These are phyloP conservation scores for Cladosporium sp. DNA, from an alignment of 2,329 filamentous ascomycete species.

Conservation along the genomic window DNA sequence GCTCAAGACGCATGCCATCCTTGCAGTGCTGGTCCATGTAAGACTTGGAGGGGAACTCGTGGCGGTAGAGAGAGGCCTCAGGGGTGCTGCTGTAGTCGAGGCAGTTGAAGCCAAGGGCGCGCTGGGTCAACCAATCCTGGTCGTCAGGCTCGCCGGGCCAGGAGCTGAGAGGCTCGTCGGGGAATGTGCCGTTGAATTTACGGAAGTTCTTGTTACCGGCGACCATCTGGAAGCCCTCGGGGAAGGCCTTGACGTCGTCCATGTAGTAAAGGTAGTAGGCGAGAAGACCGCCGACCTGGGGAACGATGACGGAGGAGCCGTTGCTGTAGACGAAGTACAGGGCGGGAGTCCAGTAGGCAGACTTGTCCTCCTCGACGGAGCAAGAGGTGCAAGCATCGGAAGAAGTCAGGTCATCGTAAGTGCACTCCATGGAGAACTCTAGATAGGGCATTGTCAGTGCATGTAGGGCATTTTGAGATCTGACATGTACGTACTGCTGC, in stretches of 20 bases:
- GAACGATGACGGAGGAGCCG: slow-evolving; percentile 62
- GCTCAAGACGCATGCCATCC: slow-evolving; percentile 75
- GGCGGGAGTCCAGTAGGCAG: slow-evolving; percentile 76
- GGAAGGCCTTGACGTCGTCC: slow-evolving; percentile 65
- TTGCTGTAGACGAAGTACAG: slow-evolving; percentile 72
- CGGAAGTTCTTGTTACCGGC: slow-evolving; percentile 66
- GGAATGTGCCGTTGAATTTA: slow-evolving; percentile 65
- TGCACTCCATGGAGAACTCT: slow-evolving; percentile 62
- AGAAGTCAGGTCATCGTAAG: slow-evolving; percentile 51
- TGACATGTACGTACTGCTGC: slow-evolving; percentile 57
- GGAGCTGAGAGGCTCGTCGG: slow-evolving; percentile 61
- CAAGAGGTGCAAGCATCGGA: slow-evolving; percentile 74
- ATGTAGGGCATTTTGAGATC: background rate
- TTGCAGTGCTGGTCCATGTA: slow-evolving; percentile 76
- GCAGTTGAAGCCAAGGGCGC: slow-evolving; percentile 92
- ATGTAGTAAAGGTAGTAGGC: slow-evolving; percentile 84
- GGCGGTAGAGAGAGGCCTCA: slow-evolving; percentile 74
- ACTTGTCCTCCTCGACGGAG: slow-evolving; percentile 72
- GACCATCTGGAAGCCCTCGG: slow-evolving; percentile 73
- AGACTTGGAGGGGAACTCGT: slow-evolving; percentile 72
- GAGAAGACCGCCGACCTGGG: slow-evolving; percentile 76
- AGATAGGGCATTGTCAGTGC: slow-evolving; percentile 16
- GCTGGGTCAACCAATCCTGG: slow-evolving; percentile 68
- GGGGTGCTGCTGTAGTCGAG: slow-evolving; percentile 66
- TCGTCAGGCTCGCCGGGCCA: slow-evolving; percentile 64